These are phyloP conservation scores for Alternaria metachromatica DNA, from an alignment of 2,329 filamentous ascomycete species.

Conservation along the genomic window DNA sequence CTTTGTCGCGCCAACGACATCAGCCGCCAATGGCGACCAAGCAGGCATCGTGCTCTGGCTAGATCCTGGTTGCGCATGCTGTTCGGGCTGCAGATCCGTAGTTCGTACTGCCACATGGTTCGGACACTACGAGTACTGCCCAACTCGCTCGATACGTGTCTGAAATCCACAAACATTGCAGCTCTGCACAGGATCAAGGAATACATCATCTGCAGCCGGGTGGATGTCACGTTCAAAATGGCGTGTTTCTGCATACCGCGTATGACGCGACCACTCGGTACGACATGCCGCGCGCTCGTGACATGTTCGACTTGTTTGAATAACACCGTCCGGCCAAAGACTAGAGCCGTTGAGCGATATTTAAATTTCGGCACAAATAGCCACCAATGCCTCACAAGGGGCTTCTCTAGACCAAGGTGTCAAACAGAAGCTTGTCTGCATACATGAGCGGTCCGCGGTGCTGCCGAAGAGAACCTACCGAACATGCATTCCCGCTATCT, in stretches of 20 bases:
- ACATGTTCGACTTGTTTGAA: neutral
- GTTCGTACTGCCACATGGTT: neutral
- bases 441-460: neutral
- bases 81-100: slow-evolving; percentile 2
- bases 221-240: neutral
- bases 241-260: neutral
- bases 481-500: slow-evolving; percentile 2
- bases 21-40: slow-evolving; percentile 8
- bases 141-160: neutral
- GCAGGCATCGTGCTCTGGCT: neutral
- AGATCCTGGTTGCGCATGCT: neutral
- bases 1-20: slow-evolving; percentile 7
- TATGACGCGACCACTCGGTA: neutral
- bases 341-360: neutral
- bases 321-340: neutral
- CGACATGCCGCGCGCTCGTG: neutral
- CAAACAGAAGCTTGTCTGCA: neutral
- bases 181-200: neutral
- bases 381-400: neutral
- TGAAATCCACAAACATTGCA: neutral
- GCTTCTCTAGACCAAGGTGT: neutral
- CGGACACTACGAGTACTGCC: neutral
- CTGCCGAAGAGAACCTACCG: neutral
- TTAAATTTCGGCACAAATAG: neutral
- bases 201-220: neutral